phyloP scores from a whole-genome alignment of 768 basidiomycete species.

The Pleurotus citrinopileatus region DNA sequence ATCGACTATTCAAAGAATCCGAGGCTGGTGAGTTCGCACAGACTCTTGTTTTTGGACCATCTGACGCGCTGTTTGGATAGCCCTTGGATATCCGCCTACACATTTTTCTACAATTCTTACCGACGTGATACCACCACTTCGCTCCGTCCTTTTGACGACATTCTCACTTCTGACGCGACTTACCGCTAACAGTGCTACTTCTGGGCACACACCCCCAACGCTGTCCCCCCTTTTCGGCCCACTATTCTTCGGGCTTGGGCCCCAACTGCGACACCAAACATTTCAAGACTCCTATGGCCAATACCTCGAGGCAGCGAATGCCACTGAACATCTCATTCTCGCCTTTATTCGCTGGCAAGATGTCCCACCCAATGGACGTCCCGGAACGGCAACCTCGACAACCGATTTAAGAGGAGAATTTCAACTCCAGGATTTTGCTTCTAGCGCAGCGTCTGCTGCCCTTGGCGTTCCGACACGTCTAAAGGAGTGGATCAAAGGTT shows the following conservation, averaged over 20 bases:
- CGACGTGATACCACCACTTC: conserved; percentile 48
- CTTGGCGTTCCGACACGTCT: conserved; percentile 81
- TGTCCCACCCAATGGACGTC: conserved; percentile 33
- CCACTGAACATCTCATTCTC: conserved; percentile 91
- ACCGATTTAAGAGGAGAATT: conserved; percentile 17
- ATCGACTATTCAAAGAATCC: conserved; percentile 74
- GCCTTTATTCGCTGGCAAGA: conserved; percentile 86
- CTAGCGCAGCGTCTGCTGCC: conserved; percentile 37
- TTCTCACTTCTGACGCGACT: conserved; percentile 81
- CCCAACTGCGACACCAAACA: conserved; percentile 34
- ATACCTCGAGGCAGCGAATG: conserved; percentile 81
- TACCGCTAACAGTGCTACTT: conserved; percentile 77
- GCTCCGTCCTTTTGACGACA: conserved; percentile 61
- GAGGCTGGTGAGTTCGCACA: conserved; percentile 65
- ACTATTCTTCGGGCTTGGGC: conserved; percentile 78
- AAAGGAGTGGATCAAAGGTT: conserved; percentile 88
- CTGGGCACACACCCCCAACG: conserved; percentile 89
- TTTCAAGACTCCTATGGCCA: conserved; percentile 50
- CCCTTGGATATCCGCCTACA: conserved; percentile 61
- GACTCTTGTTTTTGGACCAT: conserved; percentile 15
- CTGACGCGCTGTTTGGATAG: conserved; percentile 28
- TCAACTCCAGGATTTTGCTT: conserved; percentile 15
- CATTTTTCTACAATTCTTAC: conserved; percentile 73
- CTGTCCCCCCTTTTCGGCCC: conserved; percentile 90
- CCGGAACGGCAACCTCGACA: conserved; percentile 20